phyloP scores from a whole-genome alignment of 257 asterid genomes.

The Pogostemon cablin region DNA sequence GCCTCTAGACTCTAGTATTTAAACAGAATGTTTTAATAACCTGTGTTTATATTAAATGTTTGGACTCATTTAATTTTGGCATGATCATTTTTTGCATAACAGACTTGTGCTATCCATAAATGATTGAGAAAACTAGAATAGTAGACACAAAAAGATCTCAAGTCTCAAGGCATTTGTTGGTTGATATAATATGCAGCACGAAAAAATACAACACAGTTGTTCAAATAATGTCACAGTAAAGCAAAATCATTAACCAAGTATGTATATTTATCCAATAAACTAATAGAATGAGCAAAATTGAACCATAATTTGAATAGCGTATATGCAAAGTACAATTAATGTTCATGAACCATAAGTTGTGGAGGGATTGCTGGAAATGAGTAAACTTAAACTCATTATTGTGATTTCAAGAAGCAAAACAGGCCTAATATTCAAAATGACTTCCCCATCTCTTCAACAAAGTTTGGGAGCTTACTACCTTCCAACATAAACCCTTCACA shows the following conservation, averaged over 20 bases:
- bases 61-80: not conserved
- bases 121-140: constrained; percentile 5
- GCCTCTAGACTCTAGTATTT: not conserved
- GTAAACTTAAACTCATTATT: no score
- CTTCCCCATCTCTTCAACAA: no score
- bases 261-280: no score
- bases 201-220: not conserved
- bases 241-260: not conserved
- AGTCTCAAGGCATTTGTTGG: not conserved
- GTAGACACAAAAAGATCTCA: not conserved
- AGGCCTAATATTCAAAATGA: no score
- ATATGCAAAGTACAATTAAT: no score
- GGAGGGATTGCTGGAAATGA: no score
- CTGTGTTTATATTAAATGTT: not conserved
- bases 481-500: not conserved
- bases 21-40: not conserved
- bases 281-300: no score
- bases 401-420: no score
- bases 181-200: not conserved
- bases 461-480: not conserved
- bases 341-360: no score
- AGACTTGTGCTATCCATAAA: not conserved
- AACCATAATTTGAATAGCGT: no score
- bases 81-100: not conserved
- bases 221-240: not conserved